These are phyloP conservation scores for Cyberlindnera subsufficiens DNA, from an alignment of 805 yeast genomes.

Conservation along the genomic window DNA sequence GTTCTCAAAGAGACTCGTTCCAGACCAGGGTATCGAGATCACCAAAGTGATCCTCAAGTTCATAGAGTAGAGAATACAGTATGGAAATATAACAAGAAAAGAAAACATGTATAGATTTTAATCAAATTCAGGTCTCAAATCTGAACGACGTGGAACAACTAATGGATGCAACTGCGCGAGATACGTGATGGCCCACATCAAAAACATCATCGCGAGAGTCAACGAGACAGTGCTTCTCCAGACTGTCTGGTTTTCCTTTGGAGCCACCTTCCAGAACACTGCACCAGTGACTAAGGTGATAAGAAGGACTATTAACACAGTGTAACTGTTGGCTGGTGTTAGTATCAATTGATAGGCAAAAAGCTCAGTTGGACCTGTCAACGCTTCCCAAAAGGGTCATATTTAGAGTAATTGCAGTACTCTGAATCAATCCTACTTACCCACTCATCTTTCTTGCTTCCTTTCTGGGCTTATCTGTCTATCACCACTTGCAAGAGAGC, in stretches of 20 bases:
- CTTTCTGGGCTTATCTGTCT: neutral
- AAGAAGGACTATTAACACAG: constrained; percentile 7
- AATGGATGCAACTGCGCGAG: constrained; percentile 82
- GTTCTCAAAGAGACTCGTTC: constrained; percentile 1
- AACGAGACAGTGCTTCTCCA: constrained; percentile 70
- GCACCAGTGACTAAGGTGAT: constrained; percentile 40
- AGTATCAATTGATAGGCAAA: neutral
- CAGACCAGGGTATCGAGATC: constrained; percentile 8
- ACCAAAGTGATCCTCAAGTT: constrained; percentile 12
- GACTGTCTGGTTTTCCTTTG: constrained; percentile 72
- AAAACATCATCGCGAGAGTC: constrained; percentile 68
- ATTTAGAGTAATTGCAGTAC: too few species aligned
- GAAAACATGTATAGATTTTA: neutral
- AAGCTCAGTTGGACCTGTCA: too few species aligned
- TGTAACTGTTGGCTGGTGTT: constrained; percentile 3
- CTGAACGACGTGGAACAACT: constrained; percentile 86
- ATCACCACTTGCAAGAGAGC: neutral
- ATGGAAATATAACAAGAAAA: neutral
- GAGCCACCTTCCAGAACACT: constrained; percentile 82
- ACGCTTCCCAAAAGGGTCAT: too few species aligned
- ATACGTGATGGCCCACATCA: constrained; percentile 93
- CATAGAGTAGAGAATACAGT: constrained; percentile 3
- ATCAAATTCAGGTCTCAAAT: constrained; percentile 72
- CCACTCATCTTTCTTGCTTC: constrained; percentile 5
- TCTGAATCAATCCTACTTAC: constrained; percentile 1